These are phyloP conservation scores for Collybiopsis luxurians DNA, from an alignment of 768 basidiomycete genomes.

Conservation along the genomic window DNA sequence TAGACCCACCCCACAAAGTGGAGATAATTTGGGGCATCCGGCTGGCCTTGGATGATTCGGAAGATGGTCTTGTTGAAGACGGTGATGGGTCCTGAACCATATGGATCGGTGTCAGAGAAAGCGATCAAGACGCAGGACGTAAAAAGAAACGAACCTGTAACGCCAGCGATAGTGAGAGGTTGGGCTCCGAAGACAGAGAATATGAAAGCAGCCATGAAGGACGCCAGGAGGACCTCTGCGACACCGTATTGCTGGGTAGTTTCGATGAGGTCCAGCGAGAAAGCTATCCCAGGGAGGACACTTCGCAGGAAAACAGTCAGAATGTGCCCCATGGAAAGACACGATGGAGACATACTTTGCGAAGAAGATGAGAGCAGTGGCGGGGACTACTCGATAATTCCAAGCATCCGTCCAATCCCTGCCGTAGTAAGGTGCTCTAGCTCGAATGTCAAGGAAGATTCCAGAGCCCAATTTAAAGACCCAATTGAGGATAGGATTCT, in stretches of 20 bases:
- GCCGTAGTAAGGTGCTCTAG: conserved; percentile 75
- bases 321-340: conserved; percentile 6
- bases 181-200: conserved; percentile 89
- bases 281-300: conserved; percentile 88
- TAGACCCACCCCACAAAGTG: conserved; percentile 94
- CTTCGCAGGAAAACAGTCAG: conserved; percentile 31
- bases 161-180: conserved; percentile 89
- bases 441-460: conserved; percentile 65
- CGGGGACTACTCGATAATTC: conserved; percentile 88
- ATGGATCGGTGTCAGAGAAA: too few species aligned
- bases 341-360: conserved; percentile 55
- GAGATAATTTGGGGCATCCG: conserved; percentile 69
- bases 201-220: conserved; percentile 87
- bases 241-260: conserved; percentile 90
- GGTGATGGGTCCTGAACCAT: conserved; percentile 89
- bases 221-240: conserved; percentile 76
- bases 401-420: conserved; percentile 91
- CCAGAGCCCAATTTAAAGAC: conserved; percentile 48
- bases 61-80: conserved; percentile 91
- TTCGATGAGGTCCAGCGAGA: conserved; percentile 89
- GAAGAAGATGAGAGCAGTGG: conserved; percentile 83
- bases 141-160: conserved; percentile 58
- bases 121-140: neutral
- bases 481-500: conserved; percentile 6
- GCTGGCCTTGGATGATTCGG: conserved; percentile 58